Base-by-base conservation (phyloP, 129 eudicot species). In the Calendula officinalis region DNA sequence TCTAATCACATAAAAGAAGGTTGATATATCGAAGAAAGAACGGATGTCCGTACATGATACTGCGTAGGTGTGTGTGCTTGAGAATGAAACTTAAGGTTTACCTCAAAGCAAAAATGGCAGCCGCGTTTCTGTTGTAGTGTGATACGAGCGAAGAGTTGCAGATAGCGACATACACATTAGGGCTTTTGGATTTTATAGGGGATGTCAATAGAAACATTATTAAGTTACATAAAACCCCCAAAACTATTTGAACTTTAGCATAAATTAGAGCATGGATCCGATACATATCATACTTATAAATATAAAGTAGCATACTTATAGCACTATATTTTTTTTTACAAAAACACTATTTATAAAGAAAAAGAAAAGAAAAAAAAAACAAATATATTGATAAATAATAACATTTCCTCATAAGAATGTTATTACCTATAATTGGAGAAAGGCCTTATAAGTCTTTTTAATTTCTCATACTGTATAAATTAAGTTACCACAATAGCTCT, bases 21-120 rank as follows among this genome's bases (percentile, higher is more conserved):
- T 32, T 54, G 53, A 43, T 2, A 56, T n/a, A 43, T 44, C 14
- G 35, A 42, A 12, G 7, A 6, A 52, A 3, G 50, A 22, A 32
- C 5, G 53, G 30, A 15, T 27, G 60, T 27, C 22, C 1, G 30
- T 66, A 7, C n/a, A 51, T 11, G 41, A 40, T 22, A n/a, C 8
- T 2, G 8, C 33, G 35, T 16, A 12, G n/a, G n/a, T 54, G 50
- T 51, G 7, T 17, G 37, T 52, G 62, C 0, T 54, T 11, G 45
- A 44, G 32, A 7, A 14, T 32, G 56, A 43, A 44, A 68, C 43
- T 12, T 68, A 68, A 56, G 66, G 74, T 69, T 69, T 69, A 69
- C 74, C 74, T 57, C 9, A 7, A 35, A 57, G 56, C 39, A 69
- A 45, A 56, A 56, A 57, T 45, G 27, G 57, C 47, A 44, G 57